phyloP scores from a whole-genome alignment of 768 basidiomycete genomes.

The Suillus alpinus region DNA sequence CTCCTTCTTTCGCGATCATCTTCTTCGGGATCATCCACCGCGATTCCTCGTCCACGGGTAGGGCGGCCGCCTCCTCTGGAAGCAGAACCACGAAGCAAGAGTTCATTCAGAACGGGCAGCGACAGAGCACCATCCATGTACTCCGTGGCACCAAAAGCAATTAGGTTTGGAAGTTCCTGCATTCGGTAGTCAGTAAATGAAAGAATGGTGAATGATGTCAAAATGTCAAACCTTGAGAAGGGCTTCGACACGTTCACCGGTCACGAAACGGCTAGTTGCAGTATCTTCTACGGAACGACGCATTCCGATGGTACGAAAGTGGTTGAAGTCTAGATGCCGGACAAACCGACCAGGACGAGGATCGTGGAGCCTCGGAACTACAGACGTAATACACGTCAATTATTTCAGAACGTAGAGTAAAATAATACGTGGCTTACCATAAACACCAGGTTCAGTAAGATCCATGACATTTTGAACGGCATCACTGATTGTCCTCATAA shows the following conservation, averaged over 20 bases:
- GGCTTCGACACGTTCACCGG: constrained; percentile 77
- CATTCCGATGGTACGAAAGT: constrained; percentile 97
- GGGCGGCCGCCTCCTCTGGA: constrained; percentile 69
- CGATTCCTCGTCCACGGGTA: constrained; percentile 57
- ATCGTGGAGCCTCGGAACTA: constrained; percentile 70
- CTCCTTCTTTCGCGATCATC: constrained; percentile 73
- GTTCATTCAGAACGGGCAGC: constrained; percentile 79
- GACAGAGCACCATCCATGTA: constrained; percentile 96
- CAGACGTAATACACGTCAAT: constrained; percentile 5
- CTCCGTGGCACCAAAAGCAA: constrained; percentile 92
- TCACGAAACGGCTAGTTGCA: constrained; percentile 88
- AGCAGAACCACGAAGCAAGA: constrained; percentile 81
- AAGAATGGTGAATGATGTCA: constrained; percentile 4
- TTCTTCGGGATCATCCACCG: constrained; percentile 60
- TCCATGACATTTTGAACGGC: constrained; percentile 73
- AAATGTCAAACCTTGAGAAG: constrained; percentile 62
- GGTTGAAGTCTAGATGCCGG: constrained; percentile 89
- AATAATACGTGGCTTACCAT: constrained; percentile 48
- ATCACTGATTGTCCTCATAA: constrained; percentile 74
- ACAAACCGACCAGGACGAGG: constrained; percentile 78
- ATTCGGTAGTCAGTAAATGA: constrained; percentile 4
- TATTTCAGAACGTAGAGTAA: constrained; percentile 2
- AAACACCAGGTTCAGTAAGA: constrained; percentile 61
- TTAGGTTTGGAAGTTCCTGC: constrained; percentile 86
- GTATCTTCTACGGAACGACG: constrained; percentile 89